Evolutionary conservation across 352 stramenopile species (phyloP).

Genomic region (Aphanomyces stellatus): DNA sequence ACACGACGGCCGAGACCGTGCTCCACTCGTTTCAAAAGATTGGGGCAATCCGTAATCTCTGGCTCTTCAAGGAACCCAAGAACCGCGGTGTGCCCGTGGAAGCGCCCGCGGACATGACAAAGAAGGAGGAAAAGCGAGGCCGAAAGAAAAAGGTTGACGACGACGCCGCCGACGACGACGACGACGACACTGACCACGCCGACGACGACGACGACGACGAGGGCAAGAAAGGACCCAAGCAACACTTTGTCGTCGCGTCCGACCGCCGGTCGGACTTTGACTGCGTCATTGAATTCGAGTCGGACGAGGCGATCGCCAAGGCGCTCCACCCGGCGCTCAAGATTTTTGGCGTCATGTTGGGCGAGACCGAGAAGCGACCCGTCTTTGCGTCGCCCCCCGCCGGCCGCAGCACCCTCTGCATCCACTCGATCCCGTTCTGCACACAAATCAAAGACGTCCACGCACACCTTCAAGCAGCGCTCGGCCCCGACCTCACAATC

Average conservation of each 20-base stretch:
- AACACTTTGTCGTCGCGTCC: conserved; percentile 58
- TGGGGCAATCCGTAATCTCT: conserved; percentile 52
- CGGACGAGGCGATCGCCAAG: conserved; percentile 31
- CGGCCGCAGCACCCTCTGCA: conserved; percentile 41
- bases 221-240: conserved; percentile 20
- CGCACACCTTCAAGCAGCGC: conserved; percentile 27
- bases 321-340: conserved; percentile 67
- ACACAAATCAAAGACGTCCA: conserved; percentile 51
- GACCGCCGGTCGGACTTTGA: conserved; percentile 61
- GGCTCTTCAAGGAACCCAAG: conserved; percentile 42
- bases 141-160: conserved; percentile 26
- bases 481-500: conserved; percentile 34
- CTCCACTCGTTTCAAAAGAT: conserved; percentile 53
- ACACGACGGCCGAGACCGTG: conserved; percentile 57
- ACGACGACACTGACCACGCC: conserved; percentile 24
- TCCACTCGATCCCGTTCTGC: conserved; percentile 74
- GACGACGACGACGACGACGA: conserved; percentile 31
- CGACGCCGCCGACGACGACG: conserved; percentile 12
- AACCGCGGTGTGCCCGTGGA: not conserved
- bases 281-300: conserved; percentile 71
- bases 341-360: conserved; percentile 87
- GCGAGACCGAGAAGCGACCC: conserved; percentile 72
- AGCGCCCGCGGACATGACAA: not conserved
- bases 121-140: too few relatives aligned
- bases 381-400: conserved; percentile 56